Evolutionary conservation across 345 rosid species (phyloP).

Genomic region (Sisymbrium altissimum): DNA sequence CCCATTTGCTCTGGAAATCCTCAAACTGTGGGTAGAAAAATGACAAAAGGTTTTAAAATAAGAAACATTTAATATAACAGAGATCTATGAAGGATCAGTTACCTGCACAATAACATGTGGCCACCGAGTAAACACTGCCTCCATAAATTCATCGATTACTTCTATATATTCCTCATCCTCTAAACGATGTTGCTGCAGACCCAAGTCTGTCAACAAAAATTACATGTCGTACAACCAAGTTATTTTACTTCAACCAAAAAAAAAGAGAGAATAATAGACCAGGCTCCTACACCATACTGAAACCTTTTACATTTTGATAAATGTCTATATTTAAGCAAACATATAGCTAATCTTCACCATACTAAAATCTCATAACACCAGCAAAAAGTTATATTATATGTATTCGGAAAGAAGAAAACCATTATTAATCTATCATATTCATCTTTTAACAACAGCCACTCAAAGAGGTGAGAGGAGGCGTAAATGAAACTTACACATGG

Average conservation of each 20-base stretch:
- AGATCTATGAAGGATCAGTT: conserved; percentile 16
- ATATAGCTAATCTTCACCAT: neutral
- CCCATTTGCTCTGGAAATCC: conserved; percentile 99
- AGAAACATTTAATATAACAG: conserved; percentile 1
- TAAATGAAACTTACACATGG: conserved; percentile 64
- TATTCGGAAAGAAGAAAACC: neutral
- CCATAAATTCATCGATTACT: conserved; percentile 94
- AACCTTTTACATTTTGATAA: neutral
- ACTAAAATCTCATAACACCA: conserved; percentile 10
- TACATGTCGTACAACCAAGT: neutral
- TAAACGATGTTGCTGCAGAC: conserved; percentile 85
- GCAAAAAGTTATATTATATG: conserved; percentile 16
- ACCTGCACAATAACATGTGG: conserved; percentile 98
- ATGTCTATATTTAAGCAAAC: neutral
- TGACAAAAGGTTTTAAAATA: neutral
- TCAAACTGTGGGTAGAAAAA: conserved; percentile 60
- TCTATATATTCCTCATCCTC: conserved; percentile 74
- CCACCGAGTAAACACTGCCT: conserved; percentile 98
- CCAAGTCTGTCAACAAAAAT: conserved; percentile 61
- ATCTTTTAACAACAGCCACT: neutral
- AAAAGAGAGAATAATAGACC: neutral
- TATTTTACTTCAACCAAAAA: neutral
- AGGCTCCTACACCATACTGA: neutral
- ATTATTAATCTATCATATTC: neutral
- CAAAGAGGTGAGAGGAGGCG: conserved; percentile 7